Base-by-base conservation (phyloP, 1,284 basidiomycete species). In the Fomes fomentarius region DNA sequence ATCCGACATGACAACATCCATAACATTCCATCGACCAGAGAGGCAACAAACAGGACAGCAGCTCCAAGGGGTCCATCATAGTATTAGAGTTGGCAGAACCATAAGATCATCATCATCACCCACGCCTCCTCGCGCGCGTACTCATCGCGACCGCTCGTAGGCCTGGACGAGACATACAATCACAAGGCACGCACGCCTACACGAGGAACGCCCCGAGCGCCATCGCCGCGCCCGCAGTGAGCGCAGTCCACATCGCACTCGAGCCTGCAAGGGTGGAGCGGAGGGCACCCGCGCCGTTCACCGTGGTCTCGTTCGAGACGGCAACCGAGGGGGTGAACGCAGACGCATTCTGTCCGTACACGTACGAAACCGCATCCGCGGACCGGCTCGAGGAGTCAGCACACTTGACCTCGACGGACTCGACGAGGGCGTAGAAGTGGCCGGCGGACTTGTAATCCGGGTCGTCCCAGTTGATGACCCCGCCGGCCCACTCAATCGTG, bases 391-490 rank as follows among this genome's bases (percentile, higher is more conserved):
- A 38, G 4, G 80, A 68, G 63, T 86, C 83, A 8, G 76, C 73
- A 69, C 89, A 91, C 56, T 79, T 74, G 63, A 91, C 71, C 19
- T 77, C 74, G 51, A 91, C 76, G 26, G 58, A 50, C 22, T 48
- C 46, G 22, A 49, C 50, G 45, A 53, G 39, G 33, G 47, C 41
- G 46, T 39, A 50, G 59, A 61, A 52, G 52, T 58, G 61, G 76
- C 81, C 85, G 10, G 84, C 82, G 19, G 84, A 66, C 39, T 71
- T 55, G 71, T 92, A 93, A 71, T 93, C 91, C 25, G 85, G 78
- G 68, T 92, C 81, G 21, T 74, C 64, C 85, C 87, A 93, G 74
- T 92, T 74, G 72, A 93, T 90, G 79, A 88, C 78, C 33, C 89
- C 89, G 55, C 88, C 89, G 17, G 84, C 78, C 92, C 92, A 94